Evolutionary conservation across 768 basidiomycete genomes (phyloP), one percentile per base, ranked within the genome.

Genomic region (Lactarius vividus): DNA sequence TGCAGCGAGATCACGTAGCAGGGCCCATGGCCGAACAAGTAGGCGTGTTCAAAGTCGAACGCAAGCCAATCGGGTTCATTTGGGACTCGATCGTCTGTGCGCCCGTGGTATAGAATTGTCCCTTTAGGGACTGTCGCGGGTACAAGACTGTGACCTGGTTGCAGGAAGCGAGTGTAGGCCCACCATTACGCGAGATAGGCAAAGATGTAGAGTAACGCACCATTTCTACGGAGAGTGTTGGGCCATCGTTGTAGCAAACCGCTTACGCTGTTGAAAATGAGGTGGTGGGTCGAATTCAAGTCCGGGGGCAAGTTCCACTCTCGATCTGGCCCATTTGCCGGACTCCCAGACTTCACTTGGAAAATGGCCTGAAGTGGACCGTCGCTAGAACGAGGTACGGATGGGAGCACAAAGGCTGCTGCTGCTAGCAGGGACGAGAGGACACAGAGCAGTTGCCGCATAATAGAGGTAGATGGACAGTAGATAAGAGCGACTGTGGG

Each of bases 211-310:
- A n/a, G n/a, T n/a, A 49, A 49, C 66, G 42, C 40, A 64, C 69
- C 69, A 64, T 69, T 69, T 62, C 62, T 69, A 26, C 59, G 62
- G 33, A 75, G 72, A 1, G 76, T 77, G 62, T 79, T 79, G 3
- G 78, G 73, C 77, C 77, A 80, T 29, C 75, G 73, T 49, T 80
- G 79, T 13, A 80, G 72, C 4, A 78, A 66, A 4, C 75, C 73
- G 52, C 70, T 70, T 13, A 78, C 71, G 2, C 75, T 73, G 44
- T 77, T 74, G 57, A 80, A 80, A 15, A 79, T 69, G 18, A 79
- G 69, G 60, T 77, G 72, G n/a, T 71, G 65, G 4, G 78, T 78
- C n/a, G 70, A 67, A 57, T 77, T 74, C 10, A 69, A 64, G 37
- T 68, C 64, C 1, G 77, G 77, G 1, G 57, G 40, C 7, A 55